These are phyloP conservation scores for Corymbia citriodora DNA, from an alignment of 441 rosid genomes.

Conservation along the genomic window DNA sequence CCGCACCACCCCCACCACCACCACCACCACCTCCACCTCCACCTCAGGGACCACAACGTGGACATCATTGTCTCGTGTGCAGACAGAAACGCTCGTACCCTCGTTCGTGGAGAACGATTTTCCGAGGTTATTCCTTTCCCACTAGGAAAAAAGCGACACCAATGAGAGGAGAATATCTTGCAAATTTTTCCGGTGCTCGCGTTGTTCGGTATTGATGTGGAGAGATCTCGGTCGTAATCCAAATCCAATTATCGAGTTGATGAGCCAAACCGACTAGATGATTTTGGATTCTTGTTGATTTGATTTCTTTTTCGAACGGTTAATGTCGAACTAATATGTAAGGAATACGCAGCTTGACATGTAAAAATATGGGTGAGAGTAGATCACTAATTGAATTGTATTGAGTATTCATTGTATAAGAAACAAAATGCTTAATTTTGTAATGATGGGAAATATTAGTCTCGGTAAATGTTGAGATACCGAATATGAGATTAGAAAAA, in stretches of 20 bases:
- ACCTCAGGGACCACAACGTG: neutral
- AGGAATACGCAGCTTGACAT: accelerated
- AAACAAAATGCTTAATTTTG: neutral
- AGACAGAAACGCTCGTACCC: neutral
- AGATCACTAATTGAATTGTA: neutral
- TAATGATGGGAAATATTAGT: neutral
- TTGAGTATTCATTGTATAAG: neutral
- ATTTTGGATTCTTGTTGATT: neutral
- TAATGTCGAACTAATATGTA: accelerated
- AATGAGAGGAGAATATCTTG: neutral
- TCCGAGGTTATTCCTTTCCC: neutral
- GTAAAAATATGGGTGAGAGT: neutral
- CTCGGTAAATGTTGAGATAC: neutral
- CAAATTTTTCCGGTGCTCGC: neutral
- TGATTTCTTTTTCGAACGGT: neutral
- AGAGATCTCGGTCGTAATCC: neutral
- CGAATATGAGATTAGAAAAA: neutral
- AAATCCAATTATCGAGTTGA: neutral
- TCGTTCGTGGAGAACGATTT: neutral
- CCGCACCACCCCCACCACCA: neutral
- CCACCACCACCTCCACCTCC: neutral
- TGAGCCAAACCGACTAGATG: neutral
- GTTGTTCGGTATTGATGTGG: neutral
- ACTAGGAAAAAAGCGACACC: neutral
- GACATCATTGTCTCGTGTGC: neutral